Base-by-base conservation (phyloP, 345 rosid genomes). In the Dipteronia dyeriana region DNA sequence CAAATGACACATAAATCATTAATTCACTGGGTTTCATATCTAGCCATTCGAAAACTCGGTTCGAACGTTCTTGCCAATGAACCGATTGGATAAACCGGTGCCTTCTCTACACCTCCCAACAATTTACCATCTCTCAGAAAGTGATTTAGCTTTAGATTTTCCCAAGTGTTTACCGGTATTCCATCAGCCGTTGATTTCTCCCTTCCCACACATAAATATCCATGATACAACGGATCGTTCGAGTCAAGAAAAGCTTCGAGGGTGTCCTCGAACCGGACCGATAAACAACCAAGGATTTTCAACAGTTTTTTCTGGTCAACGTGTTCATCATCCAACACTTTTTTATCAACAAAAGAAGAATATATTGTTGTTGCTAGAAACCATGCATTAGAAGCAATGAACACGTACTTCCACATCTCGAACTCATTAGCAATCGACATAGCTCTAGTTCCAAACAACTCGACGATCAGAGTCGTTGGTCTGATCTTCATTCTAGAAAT, bases 81-180 rank as follows among this genome's bases (percentile, higher is more conserved):
- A 17, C 88, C 87, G 22, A 85, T 62, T 3, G 86, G 76, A 76
- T 80, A 72, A 66, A 88, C 79, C 0, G 86, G 84, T 0, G 76
- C 84, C 51, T 59, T 81, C 13, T 64, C 71, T 0, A 73, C 70
- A 47, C 78, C 41, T 2, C 88, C 84, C 61, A 84, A 77, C 56
- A 60, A 17, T 2, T 5, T 64, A n/a, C 6, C 31, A 19, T 82
- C 83, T 66, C 57, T 49, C 1, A 76, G 53, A 9, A 68, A 82
- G 78, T n/a, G 87, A 73, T 41, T 41, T 70, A n/a, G 56, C 62
- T 85, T 81, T 74, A 90, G 68, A 7, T 82, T 90, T 14, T 86
- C 81, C 87, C 90, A 88, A 3, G 92, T 86, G 77, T 90, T 88
- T 47, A 88, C 83, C 66, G 87, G 67, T 71, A 88, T 84, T 7